These are phyloP conservation scores for Cocos nucifera DNA, from an alignment of 176 grass and related monocot species.

Conservation along the genomic window DNA sequence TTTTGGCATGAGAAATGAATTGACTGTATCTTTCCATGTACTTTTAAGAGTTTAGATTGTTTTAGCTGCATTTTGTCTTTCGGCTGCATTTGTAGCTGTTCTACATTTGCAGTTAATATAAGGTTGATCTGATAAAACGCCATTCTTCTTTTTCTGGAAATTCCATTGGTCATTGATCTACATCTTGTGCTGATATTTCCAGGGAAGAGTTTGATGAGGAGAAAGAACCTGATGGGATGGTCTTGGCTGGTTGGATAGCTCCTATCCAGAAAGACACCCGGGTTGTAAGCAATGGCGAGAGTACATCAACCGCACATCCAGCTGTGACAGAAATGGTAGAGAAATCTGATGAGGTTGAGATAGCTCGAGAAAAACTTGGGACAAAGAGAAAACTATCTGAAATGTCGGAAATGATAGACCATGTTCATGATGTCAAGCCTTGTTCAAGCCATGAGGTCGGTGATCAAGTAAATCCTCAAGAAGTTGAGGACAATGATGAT, in stretches of 20 bases:
- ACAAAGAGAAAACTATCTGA: conserved; percentile 77
- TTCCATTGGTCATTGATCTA: too few species aligned
- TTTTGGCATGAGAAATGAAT: too few species aligned
- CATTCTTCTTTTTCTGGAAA: too few species aligned
- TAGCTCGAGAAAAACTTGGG: conserved; percentile 28
- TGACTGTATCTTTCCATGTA: too few species aligned
- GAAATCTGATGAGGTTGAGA: conserved; percentile 2
- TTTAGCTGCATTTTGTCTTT: too few species aligned
- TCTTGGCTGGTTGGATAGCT: conserved; percentile 70
- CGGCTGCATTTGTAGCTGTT: too few species aligned
- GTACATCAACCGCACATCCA: conserved; percentile 23
- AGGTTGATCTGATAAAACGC: too few species aligned
- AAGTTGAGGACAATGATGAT: conserved; percentile 54
- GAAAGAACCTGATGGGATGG: conserved; percentile 89
- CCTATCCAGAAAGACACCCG: conserved; percentile 31
- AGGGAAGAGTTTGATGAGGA: conserved; percentile 91
- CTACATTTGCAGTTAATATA: too few species aligned
- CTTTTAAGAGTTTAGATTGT: too few species aligned
- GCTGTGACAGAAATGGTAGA: conserved; percentile 18
- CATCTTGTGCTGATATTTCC: conserved; percentile 21
- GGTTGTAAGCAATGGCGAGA: conserved; percentile 47
- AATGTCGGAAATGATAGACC: conserved; percentile 33
- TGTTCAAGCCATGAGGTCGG: conserved; percentile 4
- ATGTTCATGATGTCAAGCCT: conserved; percentile 24
- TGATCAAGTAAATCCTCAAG: conserved; percentile 26